Evolutionary conservation across 2,329 filamentous ascomycete genomes (phyloP).

Genomic region (Chaetomium olivaceum): DNA sequence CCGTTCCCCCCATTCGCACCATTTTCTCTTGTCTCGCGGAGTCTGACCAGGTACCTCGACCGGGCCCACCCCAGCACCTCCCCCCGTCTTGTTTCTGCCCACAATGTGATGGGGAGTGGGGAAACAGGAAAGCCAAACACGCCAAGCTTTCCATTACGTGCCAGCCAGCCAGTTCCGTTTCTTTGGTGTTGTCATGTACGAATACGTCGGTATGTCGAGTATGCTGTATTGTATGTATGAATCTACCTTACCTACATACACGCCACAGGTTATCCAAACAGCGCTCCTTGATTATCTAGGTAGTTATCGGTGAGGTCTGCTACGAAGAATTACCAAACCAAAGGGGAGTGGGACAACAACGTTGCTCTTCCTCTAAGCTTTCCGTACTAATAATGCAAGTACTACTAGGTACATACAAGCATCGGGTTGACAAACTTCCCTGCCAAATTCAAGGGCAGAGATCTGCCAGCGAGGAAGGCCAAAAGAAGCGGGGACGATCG

Average conservation of each 20-base stretch:
- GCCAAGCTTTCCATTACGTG: slow-evolving; percentile 8
- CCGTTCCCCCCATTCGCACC: slow-evolving; percentile 21
- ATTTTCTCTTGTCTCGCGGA: slow-evolving; percentile 21
- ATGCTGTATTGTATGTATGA: neutral
- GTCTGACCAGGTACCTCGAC: slow-evolving; percentile 23
- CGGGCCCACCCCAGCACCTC: neutral
- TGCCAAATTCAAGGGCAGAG: neutral
- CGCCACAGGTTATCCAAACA: neutral
- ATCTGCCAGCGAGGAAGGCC: neutral
- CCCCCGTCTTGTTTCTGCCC: slow-evolving; percentile 5
- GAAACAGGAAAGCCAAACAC: slow-evolving; percentile 3
- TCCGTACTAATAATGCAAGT: neutral
- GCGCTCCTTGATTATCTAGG: neutral
- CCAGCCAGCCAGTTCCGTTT: slow-evolving; percentile 2
- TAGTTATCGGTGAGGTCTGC: neutral
- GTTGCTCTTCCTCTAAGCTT: too few species aligned
- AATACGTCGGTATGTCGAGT: neutral
- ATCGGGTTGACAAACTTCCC: neutral
- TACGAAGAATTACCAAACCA: neutral
- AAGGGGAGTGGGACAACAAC: neutral
- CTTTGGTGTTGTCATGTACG: neutral
- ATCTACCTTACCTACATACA: neutral
- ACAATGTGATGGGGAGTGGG: slow-evolving; percentile 2
- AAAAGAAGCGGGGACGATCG: slow-evolving; percentile 12
- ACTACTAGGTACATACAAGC: neutral